Percentiles rank a stretch among this genome's conserved stretches.
Evolutionary conservation across 2,329 filamentous ascomycete species (phyloP).

Genomic region (Fusarium floridanum): DNA sequence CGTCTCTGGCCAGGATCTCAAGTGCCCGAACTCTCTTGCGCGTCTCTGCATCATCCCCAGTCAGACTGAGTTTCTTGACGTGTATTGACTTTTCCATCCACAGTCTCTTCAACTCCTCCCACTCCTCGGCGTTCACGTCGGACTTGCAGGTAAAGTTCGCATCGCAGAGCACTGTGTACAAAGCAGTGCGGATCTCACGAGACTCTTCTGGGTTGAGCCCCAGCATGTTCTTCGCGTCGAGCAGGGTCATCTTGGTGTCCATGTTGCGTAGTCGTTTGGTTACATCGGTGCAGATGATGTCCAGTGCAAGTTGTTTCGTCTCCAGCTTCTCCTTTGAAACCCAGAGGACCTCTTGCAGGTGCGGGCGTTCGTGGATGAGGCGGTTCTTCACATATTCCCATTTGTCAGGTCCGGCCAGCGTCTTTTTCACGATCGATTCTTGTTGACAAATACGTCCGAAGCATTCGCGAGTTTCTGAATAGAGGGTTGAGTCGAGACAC

Average conservation of each 20-base stretch:
- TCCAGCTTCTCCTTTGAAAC: constrained; percentile 69
- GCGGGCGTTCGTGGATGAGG: constrained; percentile 73
- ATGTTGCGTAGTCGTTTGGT: constrained; percentile 81
- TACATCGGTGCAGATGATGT: constrained; percentile 84
- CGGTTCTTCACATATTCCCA: constrained; percentile 80
- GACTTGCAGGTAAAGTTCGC: constrained; percentile 79
- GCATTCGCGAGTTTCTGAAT: constrained; percentile 73
- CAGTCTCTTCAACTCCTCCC: constrained; percentile 75
- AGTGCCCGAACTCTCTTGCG: constrained; percentile 72
- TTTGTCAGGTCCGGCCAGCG: constrained; percentile 75
- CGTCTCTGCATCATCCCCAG: constrained; percentile 65
- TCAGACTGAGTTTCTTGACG: constrained; percentile 66
- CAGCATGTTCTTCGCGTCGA: constrained; percentile 76
- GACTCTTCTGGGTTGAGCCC: constrained; percentile 59
- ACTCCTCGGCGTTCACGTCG: constrained; percentile 78
- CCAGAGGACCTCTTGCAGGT: constrained; percentile 74
- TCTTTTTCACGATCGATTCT: constrained; percentile 79
- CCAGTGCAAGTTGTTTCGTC: constrained; percentile 76
- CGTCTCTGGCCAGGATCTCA: constrained; percentile 79
- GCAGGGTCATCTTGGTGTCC: constrained; percentile 76
- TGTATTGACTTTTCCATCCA: constrained; percentile 74
- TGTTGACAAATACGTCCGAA: constrained; percentile 80
- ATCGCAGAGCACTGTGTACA: constrained; percentile 74
- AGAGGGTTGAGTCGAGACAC: constrained; percentile 71
- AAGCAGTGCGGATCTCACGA: constrained; percentile 73